These are phyloP conservation scores for Rhizophora mangle DNA, from an alignment of 345 rosid genomes.

Conservation along the genomic window DNA sequence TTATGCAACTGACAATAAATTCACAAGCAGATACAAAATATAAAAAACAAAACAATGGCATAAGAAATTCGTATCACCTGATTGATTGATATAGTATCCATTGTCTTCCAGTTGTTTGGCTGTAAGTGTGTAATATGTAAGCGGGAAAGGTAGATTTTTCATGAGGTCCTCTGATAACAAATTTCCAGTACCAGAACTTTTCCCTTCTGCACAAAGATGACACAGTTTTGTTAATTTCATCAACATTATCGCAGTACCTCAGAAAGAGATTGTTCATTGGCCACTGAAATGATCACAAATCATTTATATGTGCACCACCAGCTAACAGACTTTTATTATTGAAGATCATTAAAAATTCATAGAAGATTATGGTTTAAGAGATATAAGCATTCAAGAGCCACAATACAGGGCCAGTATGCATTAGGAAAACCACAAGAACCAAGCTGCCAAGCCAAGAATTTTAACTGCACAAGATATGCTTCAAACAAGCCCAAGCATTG, in stretches of 20 bases:
- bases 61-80: constrained; percentile 40
- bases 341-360: background rate
- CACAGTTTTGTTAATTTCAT: background rate
- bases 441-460: background rate
- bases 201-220: constrained; percentile 37
- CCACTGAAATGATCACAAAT: background rate
- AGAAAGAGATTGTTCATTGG: too few relatives aligned
- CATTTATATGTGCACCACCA: background rate
- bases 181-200: constrained; percentile 20
- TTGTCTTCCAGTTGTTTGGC: constrained; percentile 73
- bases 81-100: constrained; percentile 58
- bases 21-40: background rate
- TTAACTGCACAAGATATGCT: background rate
- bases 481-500: too few relatives aligned
- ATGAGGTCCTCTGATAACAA: constrained; percentile 33
- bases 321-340: background rate
- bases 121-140: constrained; percentile 67
- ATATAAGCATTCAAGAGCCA: too few relatives aligned
- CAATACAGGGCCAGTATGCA: too few relatives aligned
- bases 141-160: constrained; percentile 78
- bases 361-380: background rate
- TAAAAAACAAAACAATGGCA: background rate
- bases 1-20: constrained; percentile 11
- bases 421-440: background rate
- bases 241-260: background rate